Evolutionary conservation across 176 grass and related monocot genomes (phyloP).

Genomic region (Oryza longistaminata): DNA sequence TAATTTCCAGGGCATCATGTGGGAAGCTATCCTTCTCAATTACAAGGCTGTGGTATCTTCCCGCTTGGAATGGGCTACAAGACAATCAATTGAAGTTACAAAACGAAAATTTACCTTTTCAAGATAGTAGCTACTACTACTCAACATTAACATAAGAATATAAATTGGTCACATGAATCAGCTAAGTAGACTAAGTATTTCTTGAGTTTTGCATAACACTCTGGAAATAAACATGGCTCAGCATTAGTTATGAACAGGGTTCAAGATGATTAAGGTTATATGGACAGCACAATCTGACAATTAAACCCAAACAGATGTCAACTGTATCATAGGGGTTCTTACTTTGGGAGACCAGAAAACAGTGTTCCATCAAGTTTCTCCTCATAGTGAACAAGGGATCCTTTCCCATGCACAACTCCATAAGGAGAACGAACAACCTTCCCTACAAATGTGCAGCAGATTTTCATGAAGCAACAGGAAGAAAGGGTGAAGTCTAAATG

Average conservation of each 20-base stretch:
- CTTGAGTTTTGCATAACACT: background rate
- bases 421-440: conserved; percentile 74
- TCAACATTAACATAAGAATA: background rate
- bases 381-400: conserved; percentile 67
- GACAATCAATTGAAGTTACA: background rate
- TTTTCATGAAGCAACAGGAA: background rate
- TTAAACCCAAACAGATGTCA: background rate
- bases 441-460: conserved; percentile 35
- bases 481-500: background rate
- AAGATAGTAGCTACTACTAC: background rate
- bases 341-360: conserved; percentile 73
- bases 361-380: conserved; percentile 61
- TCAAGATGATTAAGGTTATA: background rate
- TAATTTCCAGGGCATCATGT: conserved; percentile 61
- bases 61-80: conserved; percentile 65
- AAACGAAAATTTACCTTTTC: background rate
- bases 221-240: background rate
- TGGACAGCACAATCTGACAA: background rate
- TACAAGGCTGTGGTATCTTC: conserved; percentile 82
- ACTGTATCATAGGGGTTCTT: background rate
- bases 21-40: conserved; percentile 78
- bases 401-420: conserved; percentile 79
- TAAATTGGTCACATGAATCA: background rate
- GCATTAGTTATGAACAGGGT: too few relatives aligned
- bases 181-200: background rate